These are phyloP conservation scores for Fonsecaea monophora DNA, from an alignment of 2,329 filamentous ascomycete species.

Conservation along the genomic window DNA sequence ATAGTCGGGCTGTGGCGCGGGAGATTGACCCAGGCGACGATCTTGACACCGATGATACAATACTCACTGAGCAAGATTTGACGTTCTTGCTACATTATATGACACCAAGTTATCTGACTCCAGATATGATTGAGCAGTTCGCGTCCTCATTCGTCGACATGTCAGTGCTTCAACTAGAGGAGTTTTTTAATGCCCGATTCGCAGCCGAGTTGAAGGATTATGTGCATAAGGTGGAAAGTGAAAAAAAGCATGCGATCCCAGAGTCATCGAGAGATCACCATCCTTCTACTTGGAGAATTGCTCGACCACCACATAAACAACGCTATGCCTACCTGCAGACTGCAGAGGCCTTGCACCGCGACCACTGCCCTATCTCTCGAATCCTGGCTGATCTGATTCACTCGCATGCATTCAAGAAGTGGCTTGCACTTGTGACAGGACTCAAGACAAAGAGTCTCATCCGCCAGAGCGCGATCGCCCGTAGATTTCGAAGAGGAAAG, in stretches of 20 bases:
- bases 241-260: slow-evolving; percentile 46
- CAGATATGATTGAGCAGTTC: slow-evolving; percentile 85
- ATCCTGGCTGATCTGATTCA: slow-evolving; percentile 83
- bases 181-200: slow-evolving; percentile 81
- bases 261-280: slow-evolving; percentile 44
- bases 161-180: slow-evolving; percentile 80
- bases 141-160: slow-evolving; percentile 79
- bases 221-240: slow-evolving; percentile 69
- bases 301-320: slow-evolving; percentile 92
- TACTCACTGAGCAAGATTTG: slow-evolving; percentile 78
- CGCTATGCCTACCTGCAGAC: slow-evolving; percentile 73
- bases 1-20: slow-evolving; percentile 43
- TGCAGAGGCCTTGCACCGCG: slow-evolving; percentile 44
- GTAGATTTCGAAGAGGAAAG: slow-evolving; percentile 82
- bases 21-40: slow-evolving; percentile 44
- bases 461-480: slow-evolving; percentile 77
- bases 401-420: slow-evolving; percentile 84
- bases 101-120: slow-evolving; percentile 86
- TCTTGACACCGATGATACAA: slow-evolving; percentile 57
- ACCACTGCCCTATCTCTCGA: slow-evolving; percentile 72
- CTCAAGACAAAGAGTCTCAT: slow-evolving; percentile 65
- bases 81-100: slow-evolving; percentile 92
- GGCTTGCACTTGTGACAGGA: slow-evolving; percentile 83
- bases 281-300: slow-evolving; percentile 70
- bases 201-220: slow-evolving; percentile 72